Conservation (phyloP, 805 yeast species). For the Schizosaccharomyces octosporus region DNA sequence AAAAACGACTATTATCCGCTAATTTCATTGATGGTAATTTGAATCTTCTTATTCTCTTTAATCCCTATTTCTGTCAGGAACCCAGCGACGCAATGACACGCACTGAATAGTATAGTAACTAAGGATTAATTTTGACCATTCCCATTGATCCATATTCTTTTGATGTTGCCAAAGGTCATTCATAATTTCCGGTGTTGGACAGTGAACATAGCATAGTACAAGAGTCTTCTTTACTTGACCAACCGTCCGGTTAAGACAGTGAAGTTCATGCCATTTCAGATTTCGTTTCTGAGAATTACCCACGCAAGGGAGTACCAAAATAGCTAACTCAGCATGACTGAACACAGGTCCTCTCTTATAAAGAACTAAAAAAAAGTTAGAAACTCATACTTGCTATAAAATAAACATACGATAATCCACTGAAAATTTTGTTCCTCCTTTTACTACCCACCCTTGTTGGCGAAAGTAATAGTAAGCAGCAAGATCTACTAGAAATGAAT, state of each 20-base stretch:
- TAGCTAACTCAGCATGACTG: constrained; percentile 73
- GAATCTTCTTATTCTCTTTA: background rate
- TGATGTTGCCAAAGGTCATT: background rate
- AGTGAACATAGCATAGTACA: constrained; percentile 40
- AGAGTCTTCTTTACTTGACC: constrained; percentile 68
- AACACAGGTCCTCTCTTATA: constrained; percentile 89
- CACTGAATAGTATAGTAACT: background rate
- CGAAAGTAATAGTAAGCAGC: constrained; percentile 68
- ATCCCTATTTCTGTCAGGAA: constrained; percentile 4
- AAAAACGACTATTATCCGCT: background rate
- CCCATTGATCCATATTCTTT: background rate
- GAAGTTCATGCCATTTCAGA: constrained; percentile 33
- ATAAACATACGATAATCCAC: constrained; percentile 27
- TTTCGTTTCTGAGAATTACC: constrained; percentile 11
- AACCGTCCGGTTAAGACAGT: constrained; percentile 52
- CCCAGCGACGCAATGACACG: background rate
- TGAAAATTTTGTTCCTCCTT: constrained; percentile 81
- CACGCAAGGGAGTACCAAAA: constrained; percentile 23
- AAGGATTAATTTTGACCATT: background rate
- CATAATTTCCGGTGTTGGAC: constrained; percentile 15
- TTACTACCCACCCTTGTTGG: constrained; percentile 81
- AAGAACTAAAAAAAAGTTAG: constrained; percentile 17
- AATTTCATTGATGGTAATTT: too few species aligned
- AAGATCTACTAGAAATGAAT: constrained; percentile 28
- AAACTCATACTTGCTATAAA: background rate